These are phyloP conservation scores for Grigorovia humatica DNA, from an alignment of 805 yeast species.

Conservation along the genomic window DNA sequence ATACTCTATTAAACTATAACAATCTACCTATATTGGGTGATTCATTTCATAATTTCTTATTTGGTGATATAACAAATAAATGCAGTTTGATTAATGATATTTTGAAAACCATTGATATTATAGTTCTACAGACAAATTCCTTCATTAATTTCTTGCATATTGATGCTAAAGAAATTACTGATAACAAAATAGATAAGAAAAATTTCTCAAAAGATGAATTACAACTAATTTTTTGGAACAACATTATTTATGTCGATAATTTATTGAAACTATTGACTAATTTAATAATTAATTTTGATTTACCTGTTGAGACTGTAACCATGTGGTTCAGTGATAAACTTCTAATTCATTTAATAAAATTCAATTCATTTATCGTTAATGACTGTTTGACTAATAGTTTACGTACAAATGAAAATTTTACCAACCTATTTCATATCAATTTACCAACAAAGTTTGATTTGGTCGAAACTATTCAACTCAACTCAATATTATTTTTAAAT, in stretches of 20 bases:
- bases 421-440: too few relatives aligned
- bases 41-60: constrained; percentile 7
- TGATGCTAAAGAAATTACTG: background rate
- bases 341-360: background rate
- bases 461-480: constrained; percentile 8
- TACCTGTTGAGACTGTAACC: constrained; percentile 26
- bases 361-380: background rate
- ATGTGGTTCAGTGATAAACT: constrained; percentile 39
- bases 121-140: background rate
- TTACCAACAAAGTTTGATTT: background rate
- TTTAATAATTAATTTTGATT: constrained; percentile 32
- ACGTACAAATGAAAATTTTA: background rate
- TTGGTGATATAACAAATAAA: constrained; percentile 2
- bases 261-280: constrained; percentile 30
- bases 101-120: constrained; percentile 1
- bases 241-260: constrained; percentile 29
- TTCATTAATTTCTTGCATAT: too few relatives aligned
- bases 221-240: constrained; percentile 19
- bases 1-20: constrained; percentile 18
- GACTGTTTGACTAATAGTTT: background rate
- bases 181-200: too few relatives aligned
- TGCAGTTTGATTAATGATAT: constrained; percentile 3
- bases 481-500: constrained; percentile 46
- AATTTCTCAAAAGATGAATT: background rate
- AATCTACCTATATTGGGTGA: constrained; percentile 16